Percentiles rank a stretch among this genome's conserved stretches.
These are phyloP conservation scores for Amanita muscaria DNA, from an alignment of 768 basidiomycete species.

Conservation along the genomic window DNA sequence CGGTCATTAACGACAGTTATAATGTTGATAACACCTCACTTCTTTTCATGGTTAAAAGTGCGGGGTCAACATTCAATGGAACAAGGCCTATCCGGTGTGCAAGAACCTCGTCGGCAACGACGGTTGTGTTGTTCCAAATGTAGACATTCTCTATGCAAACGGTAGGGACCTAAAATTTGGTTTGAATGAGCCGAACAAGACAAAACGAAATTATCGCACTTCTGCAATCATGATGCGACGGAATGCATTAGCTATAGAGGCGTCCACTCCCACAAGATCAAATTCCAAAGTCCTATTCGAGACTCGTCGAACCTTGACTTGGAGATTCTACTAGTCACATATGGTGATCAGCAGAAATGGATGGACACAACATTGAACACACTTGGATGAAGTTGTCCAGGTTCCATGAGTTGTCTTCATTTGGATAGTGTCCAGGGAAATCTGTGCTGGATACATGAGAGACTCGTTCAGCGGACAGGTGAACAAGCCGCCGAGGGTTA, in stretches of 20 bases:
- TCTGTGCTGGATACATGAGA: slow-evolving; percentile 82
- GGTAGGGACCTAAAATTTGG: slow-evolving; percentile 64
- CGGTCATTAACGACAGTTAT: too few relatives aligned
- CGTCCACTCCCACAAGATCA: slow-evolving; percentile 92
- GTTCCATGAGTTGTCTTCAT: slow-evolving; percentile 82
- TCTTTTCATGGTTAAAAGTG: slow-evolving; percentile 50
- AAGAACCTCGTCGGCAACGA: slow-evolving; percentile 90
- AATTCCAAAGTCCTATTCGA: slow-evolving; percentile 86
- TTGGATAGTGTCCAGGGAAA: slow-evolving; percentile 83
- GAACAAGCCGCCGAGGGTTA: slow-evolving; percentile 48
- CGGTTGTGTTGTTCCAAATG: slow-evolving; percentile 89
- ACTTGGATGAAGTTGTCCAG: slow-evolving; percentile 70
- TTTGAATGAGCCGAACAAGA: background rate
- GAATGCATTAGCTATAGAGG: slow-evolving; percentile 92
- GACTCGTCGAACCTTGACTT: slow-evolving; percentile 66
- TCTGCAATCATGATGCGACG: slow-evolving; percentile 91
- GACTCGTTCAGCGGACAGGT: slow-evolving; percentile 60
- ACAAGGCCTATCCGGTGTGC: slow-evolving; percentile 88
- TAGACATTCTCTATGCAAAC: slow-evolving; percentile 88
- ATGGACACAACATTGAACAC: slow-evolving; percentile 20
- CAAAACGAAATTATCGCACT: slow-evolving; percentile 40
- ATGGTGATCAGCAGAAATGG: slow-evolving; percentile 11
- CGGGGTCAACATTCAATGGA: slow-evolving; percentile 82
- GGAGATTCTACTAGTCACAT: slow-evolving; percentile 51
- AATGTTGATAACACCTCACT: slow-evolving; percentile 20